Conservation (phyloP, 1,284 basidiomycete genomes). For the Cryptococcus sp. region DNA sequence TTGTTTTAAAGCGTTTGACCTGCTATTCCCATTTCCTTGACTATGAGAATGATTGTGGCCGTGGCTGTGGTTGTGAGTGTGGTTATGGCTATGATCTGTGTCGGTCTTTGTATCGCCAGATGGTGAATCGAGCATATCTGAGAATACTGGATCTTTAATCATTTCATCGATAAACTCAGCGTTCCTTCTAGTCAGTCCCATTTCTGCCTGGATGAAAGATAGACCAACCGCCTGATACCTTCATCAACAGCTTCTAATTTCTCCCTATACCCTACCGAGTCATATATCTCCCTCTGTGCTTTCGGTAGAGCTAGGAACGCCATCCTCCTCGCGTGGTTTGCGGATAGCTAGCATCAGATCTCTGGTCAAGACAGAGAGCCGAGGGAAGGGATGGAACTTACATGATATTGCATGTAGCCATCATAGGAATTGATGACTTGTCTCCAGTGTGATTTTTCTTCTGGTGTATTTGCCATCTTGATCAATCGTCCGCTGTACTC, state of each 20-base stretch:
- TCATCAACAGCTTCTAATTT: constrained; percentile 49
- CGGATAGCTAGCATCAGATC: constrained; percentile 35
- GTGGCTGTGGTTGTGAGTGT: constrained; percentile 13
- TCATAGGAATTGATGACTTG: constrained; percentile 40
- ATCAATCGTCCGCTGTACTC: too few relatives aligned
- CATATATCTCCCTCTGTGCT: constrained; percentile 32
- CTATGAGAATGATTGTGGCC: constrained; percentile 26
- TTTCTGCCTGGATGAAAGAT: background rate
- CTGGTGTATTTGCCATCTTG: constrained; percentile 25
- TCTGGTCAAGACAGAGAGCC: background rate
- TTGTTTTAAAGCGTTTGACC: constrained; percentile 3
- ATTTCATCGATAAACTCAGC: constrained; percentile 47
- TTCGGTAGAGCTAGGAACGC: constrained; percentile 42
- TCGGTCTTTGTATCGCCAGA: too few relatives aligned
- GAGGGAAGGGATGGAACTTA: constrained; percentile 13
- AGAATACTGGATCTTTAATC: constrained; percentile 43
- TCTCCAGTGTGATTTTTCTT: constrained; percentile 43
- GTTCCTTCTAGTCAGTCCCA: constrained; percentile 26
- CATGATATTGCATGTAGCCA: constrained; percentile 49
- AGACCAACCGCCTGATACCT: constrained; percentile 40
- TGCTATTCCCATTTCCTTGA: background rate
- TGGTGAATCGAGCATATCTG: constrained; percentile 30
- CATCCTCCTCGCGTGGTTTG: constrained; percentile 44
- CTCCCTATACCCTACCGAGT: constrained; percentile 42
- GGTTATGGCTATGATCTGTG: constrained; percentile 17